phyloP scores from a whole-genome alignment of 129 eudicot species.

The Escallonia rubra region DNA sequence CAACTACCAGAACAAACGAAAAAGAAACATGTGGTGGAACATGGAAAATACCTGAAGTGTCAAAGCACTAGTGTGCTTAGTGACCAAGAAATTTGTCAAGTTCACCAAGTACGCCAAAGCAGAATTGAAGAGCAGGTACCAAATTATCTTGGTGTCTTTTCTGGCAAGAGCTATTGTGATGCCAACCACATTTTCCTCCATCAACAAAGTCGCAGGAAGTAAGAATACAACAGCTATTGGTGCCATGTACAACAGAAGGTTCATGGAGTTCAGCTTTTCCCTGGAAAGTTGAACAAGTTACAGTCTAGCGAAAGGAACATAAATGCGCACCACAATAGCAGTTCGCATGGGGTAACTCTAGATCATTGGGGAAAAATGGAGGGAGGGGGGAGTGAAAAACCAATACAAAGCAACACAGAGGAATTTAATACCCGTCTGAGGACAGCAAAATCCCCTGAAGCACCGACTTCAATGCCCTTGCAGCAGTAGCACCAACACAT shows the following conservation, averaged over 20 bases:
- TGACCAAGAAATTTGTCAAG: constrained; percentile 22
- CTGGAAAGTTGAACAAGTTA: constrained; percentile 1
- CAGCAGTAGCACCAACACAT: constrained; percentile 27
- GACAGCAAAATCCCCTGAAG: constrained; percentile 24
- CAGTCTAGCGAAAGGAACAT: neutral
- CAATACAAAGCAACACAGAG: neutral
- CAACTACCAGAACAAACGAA: neutral
- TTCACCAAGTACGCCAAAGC: constrained; percentile 22
- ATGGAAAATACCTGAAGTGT: constrained; percentile 20
- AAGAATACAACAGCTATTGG: constrained; percentile 20
- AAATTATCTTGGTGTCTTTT: constrained; percentile 19
- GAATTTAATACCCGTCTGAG: constrained; percentile 18
- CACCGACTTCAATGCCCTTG: constrained; percentile 25
- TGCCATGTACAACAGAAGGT: constrained; percentile 25
- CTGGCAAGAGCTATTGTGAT: constrained; percentile 23
- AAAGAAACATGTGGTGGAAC: neutral
- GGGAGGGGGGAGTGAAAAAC: neutral
- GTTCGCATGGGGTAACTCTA: neutral
- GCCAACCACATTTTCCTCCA: constrained; percentile 25
- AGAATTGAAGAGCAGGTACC: constrained; percentile 26
- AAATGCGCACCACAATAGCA: neutral
- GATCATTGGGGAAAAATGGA: neutral
- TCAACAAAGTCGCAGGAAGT: constrained; percentile 20
- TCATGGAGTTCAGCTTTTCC: constrained; percentile 25
- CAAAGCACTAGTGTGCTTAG: constrained; percentile 24